phyloP scores from a whole-genome alignment of 306 rosid species.

The Corylus avellana region DNA sequence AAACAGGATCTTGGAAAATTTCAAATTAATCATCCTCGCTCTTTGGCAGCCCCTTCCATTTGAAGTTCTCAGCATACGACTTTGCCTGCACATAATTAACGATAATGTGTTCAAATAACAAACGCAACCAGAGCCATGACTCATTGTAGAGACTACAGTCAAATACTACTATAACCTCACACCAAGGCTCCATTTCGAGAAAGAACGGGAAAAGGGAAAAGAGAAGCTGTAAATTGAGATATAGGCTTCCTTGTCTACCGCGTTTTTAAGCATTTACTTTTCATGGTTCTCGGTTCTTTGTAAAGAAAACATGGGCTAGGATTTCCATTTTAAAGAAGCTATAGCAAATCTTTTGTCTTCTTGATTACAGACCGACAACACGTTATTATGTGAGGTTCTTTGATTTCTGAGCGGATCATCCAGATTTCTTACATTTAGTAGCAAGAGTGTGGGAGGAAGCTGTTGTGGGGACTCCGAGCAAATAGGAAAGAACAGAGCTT shows the following conservation, averaged over 20 bases:
- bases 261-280: not conserved
- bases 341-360: not conserved
- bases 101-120: not conserved
- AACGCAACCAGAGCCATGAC: not conserved
- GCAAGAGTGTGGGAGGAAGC: too few species aligned
- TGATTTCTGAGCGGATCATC: too few species aligned
- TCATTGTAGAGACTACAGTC: not conserved
- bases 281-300: not conserved
- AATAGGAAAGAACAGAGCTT: too few species aligned
- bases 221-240: not conserved
- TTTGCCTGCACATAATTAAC: constrained; percentile 17
- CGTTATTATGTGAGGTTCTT: not conserved
- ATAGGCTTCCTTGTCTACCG: not conserved
- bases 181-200: not conserved
- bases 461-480: too few species aligned
- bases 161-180: too few species aligned
- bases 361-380: not conserved
- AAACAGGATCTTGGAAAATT: not conserved
- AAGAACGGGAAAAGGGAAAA: not conserved
- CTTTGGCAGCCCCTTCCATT: constrained; percentile 37
- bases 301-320: not conserved
- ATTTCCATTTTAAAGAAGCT: too few species aligned
- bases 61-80: constrained; percentile 45
- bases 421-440: too few species aligned
- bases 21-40: not conserved